Evolutionary conservation across 768 basidiomycete species (phyloP), one percentile per base, ranked within the genome.

Genomic region (Phlegmacium glaucopus): DNA sequence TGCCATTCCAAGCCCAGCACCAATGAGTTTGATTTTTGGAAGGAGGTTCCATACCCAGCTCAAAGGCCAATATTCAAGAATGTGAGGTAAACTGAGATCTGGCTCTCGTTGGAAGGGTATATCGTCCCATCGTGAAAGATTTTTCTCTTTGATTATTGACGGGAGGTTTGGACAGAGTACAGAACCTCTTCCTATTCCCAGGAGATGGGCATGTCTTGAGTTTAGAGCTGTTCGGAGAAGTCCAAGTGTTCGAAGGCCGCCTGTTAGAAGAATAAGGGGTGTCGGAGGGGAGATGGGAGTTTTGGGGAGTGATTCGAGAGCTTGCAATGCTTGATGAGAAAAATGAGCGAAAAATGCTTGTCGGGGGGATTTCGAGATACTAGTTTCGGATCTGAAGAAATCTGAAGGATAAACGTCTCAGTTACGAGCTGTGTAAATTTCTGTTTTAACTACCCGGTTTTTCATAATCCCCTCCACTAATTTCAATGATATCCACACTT

Each of bases 401-500:
- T 75, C 80, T 82, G 42, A 22, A 22, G 22, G 22, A 5, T 22
- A 22, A 22, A 22, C 22, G 32, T 34, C 11, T n/a, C 32, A 10
- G n/a, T 34, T 10, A 34, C n/a, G 10, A 34, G n/a, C 32, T 34
- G 32, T 48, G 4, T 4, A 26, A 18, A 45, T 9, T 18, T 12
- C 55, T 22, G 30, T 2, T 41, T 5, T 32, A 49, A 48, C 18
- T 7, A 85, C 90, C 79, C 55, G 87, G 85, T 13, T 74, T 78
- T 58, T 91, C 88, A 54, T 94, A 95, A 60, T 85, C 83, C 0
- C 92, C 92, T 1, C 92, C 92, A 46, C 85, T 90, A 49, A 95
- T 79, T 64, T 95, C 92, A 42, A 95, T 80, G 58, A 92, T 87
- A 62, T 95, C 92, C 4, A 94, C 58, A 13, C 68, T 65, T 1